Conservation (phyloP, 192 early-diverging fungal species). For the Coemansia sp. region DNA sequence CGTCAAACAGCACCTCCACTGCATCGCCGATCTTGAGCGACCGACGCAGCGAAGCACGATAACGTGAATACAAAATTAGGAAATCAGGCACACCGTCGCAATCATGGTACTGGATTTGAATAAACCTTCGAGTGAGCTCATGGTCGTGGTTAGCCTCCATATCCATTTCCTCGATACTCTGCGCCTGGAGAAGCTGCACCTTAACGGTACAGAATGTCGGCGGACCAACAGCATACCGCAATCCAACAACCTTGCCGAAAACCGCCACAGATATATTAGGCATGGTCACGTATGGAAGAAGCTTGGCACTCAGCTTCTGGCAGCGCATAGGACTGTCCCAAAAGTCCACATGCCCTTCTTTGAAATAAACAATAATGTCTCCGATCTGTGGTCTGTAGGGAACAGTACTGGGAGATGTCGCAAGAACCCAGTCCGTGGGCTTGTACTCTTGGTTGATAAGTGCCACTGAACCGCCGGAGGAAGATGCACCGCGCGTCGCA, state of each 20-base stretch:
- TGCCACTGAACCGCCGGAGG: too few relatives aligned
- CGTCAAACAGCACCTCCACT: constrained; percentile 65
- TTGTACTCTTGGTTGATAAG: too few relatives aligned
- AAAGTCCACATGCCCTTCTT: constrained; percentile 59
- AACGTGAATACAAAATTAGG: constrained; percentile 60
- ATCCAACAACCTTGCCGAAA: constrained; percentile 56
- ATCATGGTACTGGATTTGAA: constrained; percentile 67
- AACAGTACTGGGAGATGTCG: constrained; percentile 32
- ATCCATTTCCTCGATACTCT: constrained; percentile 50
- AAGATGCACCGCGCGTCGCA: too few relatives aligned
- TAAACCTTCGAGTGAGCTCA: constrained; percentile 18
- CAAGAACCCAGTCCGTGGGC: constrained; percentile 56
- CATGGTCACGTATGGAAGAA: constrained; percentile 46
- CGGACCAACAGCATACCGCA: constrained; percentile 65
- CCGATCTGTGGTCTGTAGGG: constrained; percentile 65
- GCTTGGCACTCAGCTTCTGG: constrained; percentile 37
- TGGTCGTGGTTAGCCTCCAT: constrained; percentile 29
- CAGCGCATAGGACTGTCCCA: constrained; percentile 43
- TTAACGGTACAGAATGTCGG: constrained; percentile 63
- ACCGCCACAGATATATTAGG: constrained; percentile 49
- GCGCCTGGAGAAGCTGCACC: constrained; percentile 38
- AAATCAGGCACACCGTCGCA: constrained; percentile 69
- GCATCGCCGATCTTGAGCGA: constrained; percentile 48
- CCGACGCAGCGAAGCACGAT: constrained; percentile 55
- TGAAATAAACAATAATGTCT: constrained; percentile 56